Conservation (phyloP, 352 stramenopile species). For the Phytophthora ohioensis region DNA sequence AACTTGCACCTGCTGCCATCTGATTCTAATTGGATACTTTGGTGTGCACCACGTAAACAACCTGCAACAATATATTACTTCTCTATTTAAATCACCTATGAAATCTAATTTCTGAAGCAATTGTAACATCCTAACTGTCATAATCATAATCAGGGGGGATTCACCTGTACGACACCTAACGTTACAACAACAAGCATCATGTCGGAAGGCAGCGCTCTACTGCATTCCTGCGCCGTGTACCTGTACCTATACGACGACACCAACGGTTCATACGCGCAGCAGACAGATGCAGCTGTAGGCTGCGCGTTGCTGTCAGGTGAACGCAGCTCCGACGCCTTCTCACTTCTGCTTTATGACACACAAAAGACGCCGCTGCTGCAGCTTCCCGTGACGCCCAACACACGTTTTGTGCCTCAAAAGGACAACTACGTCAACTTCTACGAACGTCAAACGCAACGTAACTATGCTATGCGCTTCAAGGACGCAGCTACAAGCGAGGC, state of each 20-base stretch:
- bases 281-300: conserved; percentile 69
- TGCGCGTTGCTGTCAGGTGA: conserved; percentile 57
- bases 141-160: neutral
- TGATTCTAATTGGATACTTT: no score
- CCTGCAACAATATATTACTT: no score
- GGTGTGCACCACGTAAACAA: no score
- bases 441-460: conserved; percentile 51
- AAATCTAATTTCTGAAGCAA: no score
- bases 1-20: no score
- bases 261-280: conserved; percentile 59
- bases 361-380: conserved; percentile 71
- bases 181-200: conserved; percentile 24
- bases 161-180: neutral
- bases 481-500: conserved; percentile 43
- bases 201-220: conserved; percentile 55
- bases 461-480: conserved; percentile 84
- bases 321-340: conserved; percentile 39
- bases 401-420: conserved; percentile 70
- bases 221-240: conserved; percentile 80
- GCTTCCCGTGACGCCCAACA: conserved; percentile 43
- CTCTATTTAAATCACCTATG: no score
- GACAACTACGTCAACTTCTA: conserved; percentile 83
- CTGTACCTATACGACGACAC: conserved; percentile 70
- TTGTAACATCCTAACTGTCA: neutral
- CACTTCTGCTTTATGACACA: conserved; percentile 77